Conservation (phyloP, 371 early-diverging fungal genomes). For the Apophysomyces elegans region DNA sequence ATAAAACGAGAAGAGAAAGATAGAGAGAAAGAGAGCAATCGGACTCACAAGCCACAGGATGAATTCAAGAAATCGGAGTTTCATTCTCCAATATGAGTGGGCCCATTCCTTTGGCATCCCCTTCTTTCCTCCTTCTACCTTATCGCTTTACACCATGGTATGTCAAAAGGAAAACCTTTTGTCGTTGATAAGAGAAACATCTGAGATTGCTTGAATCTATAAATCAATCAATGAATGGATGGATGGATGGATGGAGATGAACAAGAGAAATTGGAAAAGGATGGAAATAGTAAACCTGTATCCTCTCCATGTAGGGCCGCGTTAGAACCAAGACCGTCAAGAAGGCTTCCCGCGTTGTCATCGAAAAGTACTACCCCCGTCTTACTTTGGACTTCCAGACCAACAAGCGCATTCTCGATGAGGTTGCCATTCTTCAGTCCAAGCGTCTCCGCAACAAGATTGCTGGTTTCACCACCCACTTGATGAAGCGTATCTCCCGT, state of each 20-base stretch:
- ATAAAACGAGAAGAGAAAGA: no score
- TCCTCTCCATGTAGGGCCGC: conserved; percentile 29
- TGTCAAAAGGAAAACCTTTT: background rate
- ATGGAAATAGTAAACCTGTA: no score
- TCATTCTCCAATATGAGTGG: no score
- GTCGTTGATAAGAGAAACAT: background rate
- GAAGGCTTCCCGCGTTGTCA: conserved; percentile 98
- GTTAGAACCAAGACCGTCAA: conserved; percentile 97
- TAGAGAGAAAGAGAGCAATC: no score
- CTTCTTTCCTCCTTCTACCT: conserved; percentile 14
- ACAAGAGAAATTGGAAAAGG: no score
- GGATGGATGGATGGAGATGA: conserved; percentile 12
- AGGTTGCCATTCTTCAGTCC: conserved; percentile 96
- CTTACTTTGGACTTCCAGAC: conserved; percentile 99
- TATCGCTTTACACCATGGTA: conserved; percentile 17
- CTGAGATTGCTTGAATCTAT: conserved; percentile 7
- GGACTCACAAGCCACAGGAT: no score
- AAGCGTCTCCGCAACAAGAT: conserved; percentile 99
- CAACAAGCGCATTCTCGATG: conserved; percentile 98
- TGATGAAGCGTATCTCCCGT: conserved; percentile 98
- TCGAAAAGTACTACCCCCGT: conserved; percentile 99
- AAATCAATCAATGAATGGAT: conserved; percentile 21
- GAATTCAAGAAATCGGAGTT: no score
- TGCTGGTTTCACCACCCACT: conserved; percentile 99
- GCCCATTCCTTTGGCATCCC: background rate